Evolutionary conservation across 768 basidiomycete species (phyloP).

Genomic region (Amanita exitialis): DNA sequence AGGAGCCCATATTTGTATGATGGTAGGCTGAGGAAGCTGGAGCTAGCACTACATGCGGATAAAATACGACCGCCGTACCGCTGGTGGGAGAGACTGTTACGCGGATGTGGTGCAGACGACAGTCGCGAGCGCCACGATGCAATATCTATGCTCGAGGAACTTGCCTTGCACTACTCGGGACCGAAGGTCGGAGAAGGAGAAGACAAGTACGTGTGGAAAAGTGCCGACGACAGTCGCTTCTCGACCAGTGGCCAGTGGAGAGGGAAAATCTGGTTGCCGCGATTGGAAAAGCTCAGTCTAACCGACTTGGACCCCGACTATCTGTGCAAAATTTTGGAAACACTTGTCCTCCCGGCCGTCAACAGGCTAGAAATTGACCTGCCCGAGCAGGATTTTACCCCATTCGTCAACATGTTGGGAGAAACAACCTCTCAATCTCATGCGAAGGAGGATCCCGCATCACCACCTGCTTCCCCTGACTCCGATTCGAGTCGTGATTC

Average conservation of each 20-base stretch:
- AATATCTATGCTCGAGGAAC: conserved; percentile 28
- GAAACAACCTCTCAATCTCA: conserved; percentile 8
- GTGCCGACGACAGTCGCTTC: conserved; percentile 14
- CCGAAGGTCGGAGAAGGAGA: conserved; percentile 27
- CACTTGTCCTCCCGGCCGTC: conserved; percentile 35
- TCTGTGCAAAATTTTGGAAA: conserved; percentile 33
- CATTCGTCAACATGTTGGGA: conserved; percentile 30
- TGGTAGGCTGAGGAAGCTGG: conserved; percentile 31
- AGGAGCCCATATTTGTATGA: conserved; percentile 37
- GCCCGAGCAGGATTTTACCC: conserved; percentile 44
- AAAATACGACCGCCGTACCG: conserved; percentile 45
- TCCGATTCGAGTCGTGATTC: neutral
- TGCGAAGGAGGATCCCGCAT: neutral
- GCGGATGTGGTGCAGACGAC: conserved; percentile 18
- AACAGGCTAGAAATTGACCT: conserved; percentile 37
- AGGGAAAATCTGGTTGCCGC: conserved; percentile 20
- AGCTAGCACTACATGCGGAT: conserved; percentile 52
- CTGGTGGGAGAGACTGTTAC: conserved; percentile 46
- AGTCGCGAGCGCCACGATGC: neutral
- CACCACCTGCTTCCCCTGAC: conserved; percentile 1
- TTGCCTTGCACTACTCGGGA: conserved; percentile 51
- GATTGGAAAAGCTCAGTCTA: conserved; percentile 36
- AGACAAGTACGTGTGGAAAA: conserved; percentile 25
- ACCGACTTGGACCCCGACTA: conserved; percentile 49
- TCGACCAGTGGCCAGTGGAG: neutral